phyloP scores from a whole-genome alignment of 257 asterid species.

The Sherardia arvensis region DNA sequence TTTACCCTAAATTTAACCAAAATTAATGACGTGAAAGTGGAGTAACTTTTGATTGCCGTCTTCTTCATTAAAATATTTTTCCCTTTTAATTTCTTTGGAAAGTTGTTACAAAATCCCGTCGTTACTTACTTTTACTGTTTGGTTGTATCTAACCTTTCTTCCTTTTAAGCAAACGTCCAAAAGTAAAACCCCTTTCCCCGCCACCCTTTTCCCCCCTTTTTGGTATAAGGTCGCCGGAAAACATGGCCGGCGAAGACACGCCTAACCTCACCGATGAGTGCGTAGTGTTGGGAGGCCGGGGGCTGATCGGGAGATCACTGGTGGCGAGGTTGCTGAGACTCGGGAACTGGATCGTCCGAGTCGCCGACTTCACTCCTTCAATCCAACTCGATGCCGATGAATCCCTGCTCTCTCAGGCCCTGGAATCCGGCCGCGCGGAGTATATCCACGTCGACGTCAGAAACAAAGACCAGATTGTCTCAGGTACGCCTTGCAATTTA shows the following conservation, averaged over 20 bases:
- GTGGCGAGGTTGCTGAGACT: conserved; percentile 63
- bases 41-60: no score
- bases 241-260: conserved; percentile 37
- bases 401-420: conserved; percentile 46
- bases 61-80: no score
- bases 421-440: conserved; percentile 56
- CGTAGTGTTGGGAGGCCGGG: conserved; percentile 78
- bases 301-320: conserved; percentile 67
- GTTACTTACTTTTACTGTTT: neutral
- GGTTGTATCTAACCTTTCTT: neutral
- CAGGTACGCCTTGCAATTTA: conserved; percentile 29
- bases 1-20: no score
- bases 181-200: conserved; percentile 7
- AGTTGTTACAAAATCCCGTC: neutral
- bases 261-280: conserved; percentile 26
- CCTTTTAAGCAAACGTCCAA: neutral
- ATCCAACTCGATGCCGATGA: conserved; percentile 47
- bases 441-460: conserved; percentile 62
- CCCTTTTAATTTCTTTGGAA: no score
- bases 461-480: conserved; percentile 37
- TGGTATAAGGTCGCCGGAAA: neutral
- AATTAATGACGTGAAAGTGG: no score
- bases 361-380: conserved; percentile 47
- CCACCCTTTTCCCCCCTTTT: neutral
- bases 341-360: conserved; percentile 73